Evolutionary conservation across 1,139 yeast genomes (phyloP), one percentile per base, ranked within the genome.

Genomic region (Nadsonia starkeyi-henricii): DNA sequence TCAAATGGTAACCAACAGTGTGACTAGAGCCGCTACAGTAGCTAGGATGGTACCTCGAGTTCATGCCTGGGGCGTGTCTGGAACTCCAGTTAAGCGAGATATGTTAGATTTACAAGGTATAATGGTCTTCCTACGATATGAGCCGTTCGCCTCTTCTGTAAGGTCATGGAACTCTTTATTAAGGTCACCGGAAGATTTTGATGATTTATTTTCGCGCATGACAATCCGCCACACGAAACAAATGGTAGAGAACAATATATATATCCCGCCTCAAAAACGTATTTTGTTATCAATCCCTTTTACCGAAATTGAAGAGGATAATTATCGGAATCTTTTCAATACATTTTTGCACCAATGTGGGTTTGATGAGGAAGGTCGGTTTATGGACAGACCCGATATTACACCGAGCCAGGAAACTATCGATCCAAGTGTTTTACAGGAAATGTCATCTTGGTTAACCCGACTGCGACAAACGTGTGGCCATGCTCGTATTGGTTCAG

Each of bases 61-160:
- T 48, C 96, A 91, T 65, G 79, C 95, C 0, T 91, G 97, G 97
- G 96, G 95, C 7, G 96, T 88, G 0, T 84, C 95, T 0, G 98
- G 98, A 5, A 91, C 98, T 0, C 95, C 97, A 0, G 82, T 88
- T 12, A 77, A 79, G 54, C 77, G 76, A 54, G 71, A 75, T 45
- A 65, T 85, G 51, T 67, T 69, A 45, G 96, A 89, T 63, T 67
- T 88, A 50, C 78, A 75, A 49, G 82, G 95, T 0, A 71, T 86
- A 7, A 62, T 88, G 41, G 72, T 77, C 18, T 89, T 85, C 58
- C 65, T 88, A 53, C 71, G 81, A 52, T 63, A 77, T 28, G 71
- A 71, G 46, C 97, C 97, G 0, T 83, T 85, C 52, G 69, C 66
- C 43, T 54, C 53, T 20, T 59, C 63, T 48, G 47, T 55, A 20